Evolutionary conservation across 805 yeast species (phyloP).

Genomic region (Ascoidea asiatica): DNA sequence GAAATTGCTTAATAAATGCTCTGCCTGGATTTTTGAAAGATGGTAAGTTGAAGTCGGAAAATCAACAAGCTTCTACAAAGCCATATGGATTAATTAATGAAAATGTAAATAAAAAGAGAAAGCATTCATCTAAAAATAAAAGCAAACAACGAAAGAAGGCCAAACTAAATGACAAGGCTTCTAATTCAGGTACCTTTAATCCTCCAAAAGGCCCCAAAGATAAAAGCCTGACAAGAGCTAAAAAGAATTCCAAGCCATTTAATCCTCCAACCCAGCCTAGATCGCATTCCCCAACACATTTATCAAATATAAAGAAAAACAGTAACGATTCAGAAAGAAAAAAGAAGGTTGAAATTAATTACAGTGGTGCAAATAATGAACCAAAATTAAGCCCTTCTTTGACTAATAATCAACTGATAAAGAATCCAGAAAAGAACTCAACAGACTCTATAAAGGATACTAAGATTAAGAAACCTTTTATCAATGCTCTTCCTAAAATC

Average conservation of each 20-base stretch:
- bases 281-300: background rate
- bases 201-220: background rate
- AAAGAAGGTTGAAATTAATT: too few relatives aligned
- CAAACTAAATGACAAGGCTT: background rate
- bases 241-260: too few relatives aligned
- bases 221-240: background rate
- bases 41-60: background rate
- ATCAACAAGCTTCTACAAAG: background rate
- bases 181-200: background rate
- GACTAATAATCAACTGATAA: too few relatives aligned
- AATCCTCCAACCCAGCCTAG: background rate
- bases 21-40: constrained; percentile 7
- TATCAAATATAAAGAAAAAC: background rate
- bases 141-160: background rate
- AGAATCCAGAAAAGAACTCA: too few relatives aligned
- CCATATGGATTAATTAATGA: background rate
- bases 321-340: constrained; percentile 1
- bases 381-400: too few relatives aligned
- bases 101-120: background rate
- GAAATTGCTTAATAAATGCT: constrained; percentile 20
- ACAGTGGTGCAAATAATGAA: too few relatives aligned
- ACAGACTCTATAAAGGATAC: too few relatives aligned
- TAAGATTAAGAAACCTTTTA: too few relatives aligned
- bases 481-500: too few relatives aligned
- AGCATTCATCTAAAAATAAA: background rate